phyloP scores from a whole-genome alignment of 2,329 filamentous ascomycete genomes.

The Xylaria digitata region DNA sequence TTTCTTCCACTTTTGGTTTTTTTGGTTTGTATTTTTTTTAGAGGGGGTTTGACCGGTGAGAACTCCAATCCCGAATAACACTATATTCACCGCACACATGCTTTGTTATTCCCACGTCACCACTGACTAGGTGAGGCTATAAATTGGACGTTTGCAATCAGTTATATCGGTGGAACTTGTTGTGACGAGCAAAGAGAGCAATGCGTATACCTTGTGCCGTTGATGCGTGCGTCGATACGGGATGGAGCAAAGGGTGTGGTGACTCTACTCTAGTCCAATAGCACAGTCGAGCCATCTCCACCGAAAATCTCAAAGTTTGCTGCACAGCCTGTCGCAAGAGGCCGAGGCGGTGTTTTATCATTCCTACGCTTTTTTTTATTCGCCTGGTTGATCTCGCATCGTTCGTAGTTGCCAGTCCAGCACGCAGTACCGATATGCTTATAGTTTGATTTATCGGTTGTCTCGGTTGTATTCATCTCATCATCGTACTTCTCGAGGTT shows the following conservation, averaged over 20 bases:
- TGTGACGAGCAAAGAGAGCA: background rate
- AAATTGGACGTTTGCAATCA: background rate
- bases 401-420: background rate
- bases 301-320: constrained; percentile 35
- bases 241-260: background rate
- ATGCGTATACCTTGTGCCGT: background rate
- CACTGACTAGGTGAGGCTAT: background rate
- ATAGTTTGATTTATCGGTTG: background rate
- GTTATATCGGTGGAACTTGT: background rate
- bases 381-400: background rate
- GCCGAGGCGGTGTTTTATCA: background rate
- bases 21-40: too few relatives aligned
- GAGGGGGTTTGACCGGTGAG: background rate
- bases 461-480: constrained; percentile 6
- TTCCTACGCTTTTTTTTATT: background rate
- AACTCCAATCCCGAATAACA: background rate
- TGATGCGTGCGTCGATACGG: background rate
- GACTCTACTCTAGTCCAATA: background rate
- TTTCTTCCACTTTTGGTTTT: background rate
- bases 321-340: constrained; percentile 31
- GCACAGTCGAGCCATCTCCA: background rate
- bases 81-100: background rate
- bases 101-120: background rate
- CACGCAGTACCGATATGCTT: background rate
- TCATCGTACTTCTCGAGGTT: constrained; percentile 34